These are phyloP conservation scores for Kregervanrija delftensis DNA, from an alignment of 805 yeast species.

Conservation along the genomic window DNA sequence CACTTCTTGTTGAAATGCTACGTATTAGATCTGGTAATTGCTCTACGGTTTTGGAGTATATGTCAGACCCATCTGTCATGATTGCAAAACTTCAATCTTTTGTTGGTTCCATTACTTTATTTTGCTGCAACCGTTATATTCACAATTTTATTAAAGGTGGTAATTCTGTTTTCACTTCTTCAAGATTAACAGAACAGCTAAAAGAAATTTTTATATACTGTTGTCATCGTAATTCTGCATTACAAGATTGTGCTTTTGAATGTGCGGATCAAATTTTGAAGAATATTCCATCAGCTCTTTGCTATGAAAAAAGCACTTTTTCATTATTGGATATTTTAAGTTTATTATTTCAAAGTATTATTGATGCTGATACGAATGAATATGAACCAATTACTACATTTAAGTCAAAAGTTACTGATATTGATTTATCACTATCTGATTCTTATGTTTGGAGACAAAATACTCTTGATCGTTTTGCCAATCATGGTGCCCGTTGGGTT, in stretches of 20 bases:
- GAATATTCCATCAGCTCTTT: constrained; percentile 69
- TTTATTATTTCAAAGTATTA: constrained; percentile 67
- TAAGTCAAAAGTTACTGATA: constrained; percentile 34
- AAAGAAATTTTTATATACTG: constrained; percentile 60
- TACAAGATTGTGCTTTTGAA: constrained; percentile 75
- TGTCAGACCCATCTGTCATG: constrained; percentile 77
- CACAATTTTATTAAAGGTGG: constrained; percentile 46
- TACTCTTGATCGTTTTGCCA: constrained; percentile 55
- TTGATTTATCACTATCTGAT: constrained; percentile 60
- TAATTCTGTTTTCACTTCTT: constrained; percentile 47
- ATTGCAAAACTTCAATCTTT: constrained; percentile 62
- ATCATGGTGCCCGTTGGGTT: constrained; percentile 63
- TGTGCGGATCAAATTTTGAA: constrained; percentile 65
- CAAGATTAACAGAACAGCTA: constrained; percentile 59
- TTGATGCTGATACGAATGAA: constrained; percentile 77
- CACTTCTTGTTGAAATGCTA: constrained; percentile 69
- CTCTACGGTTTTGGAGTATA: constrained; percentile 67
- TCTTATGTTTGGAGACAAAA: constrained; percentile 66
- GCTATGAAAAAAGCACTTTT: constrained; percentile 66
- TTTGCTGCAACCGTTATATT: constrained; percentile 52
- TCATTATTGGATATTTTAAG: constrained; percentile 77
- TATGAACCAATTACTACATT: constrained; percentile 80
- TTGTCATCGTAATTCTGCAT: constrained; percentile 67
- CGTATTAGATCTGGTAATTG: constrained; percentile 79
- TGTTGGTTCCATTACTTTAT: constrained; percentile 57